Evolutionary conservation across 495 filamentous ascomycete genomes (phyloP).

Genomic region (Clohesyomyces aquaticus): DNA sequence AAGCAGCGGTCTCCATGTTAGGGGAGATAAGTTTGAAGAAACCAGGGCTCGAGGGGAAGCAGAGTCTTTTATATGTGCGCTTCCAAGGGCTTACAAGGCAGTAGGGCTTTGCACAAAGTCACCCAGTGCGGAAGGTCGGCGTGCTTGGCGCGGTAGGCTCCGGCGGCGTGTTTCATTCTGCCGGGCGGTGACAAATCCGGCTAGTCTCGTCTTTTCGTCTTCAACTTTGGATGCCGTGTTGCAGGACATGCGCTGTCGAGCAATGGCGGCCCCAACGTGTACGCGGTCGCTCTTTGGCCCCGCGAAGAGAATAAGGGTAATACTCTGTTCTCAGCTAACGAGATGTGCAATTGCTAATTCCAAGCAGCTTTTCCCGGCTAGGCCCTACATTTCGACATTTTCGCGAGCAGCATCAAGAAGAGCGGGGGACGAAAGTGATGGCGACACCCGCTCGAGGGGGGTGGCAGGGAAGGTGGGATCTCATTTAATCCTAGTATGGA

Average conservation of each 20-base stretch:
- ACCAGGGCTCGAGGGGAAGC: not conserved
- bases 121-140: conserved; percentile 24
- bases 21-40: not conserved
- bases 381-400: conserved; percentile 18
- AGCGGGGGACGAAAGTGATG: conserved; percentile 9
- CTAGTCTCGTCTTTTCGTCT: conserved; percentile 10
- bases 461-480: not conserved
- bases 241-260: conserved; percentile 1
- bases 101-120: too few relatives aligned
- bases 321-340: not conserved
- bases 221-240: not conserved
- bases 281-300: conserved; percentile 33
- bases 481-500: conserved; percentile 1
- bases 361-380: conserved; percentile 19
- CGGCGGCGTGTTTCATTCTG: conserved; percentile 18
- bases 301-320: conserved; percentile 36
- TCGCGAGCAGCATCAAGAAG: not conserved
- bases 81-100: too few relatives aligned
- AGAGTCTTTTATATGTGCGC: conserved; percentile 1
- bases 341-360: conserved; percentile 12
- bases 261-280: conserved; percentile 39
- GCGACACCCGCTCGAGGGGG: not conserved
- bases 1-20: conserved; percentile 28
- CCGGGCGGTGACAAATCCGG: conserved; percentile 27
- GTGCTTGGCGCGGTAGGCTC: conserved; percentile 32